These are phyloP conservation scores for Mortierella sp. DNA, from an alignment of 371 early-diverging fungal genomes.

Conservation along the genomic window DNA sequence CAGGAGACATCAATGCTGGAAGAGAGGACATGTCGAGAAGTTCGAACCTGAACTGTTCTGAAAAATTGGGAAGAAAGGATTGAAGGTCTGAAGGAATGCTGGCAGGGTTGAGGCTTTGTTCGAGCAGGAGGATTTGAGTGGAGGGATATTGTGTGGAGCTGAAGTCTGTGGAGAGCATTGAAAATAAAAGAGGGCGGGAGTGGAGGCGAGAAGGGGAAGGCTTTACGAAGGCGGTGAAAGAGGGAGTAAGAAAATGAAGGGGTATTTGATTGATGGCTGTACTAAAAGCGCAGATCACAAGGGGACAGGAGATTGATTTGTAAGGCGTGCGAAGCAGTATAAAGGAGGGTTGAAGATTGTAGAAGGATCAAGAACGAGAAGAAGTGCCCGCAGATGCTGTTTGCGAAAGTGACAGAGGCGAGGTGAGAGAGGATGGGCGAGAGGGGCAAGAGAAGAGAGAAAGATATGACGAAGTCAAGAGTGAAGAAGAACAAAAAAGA, in stretches of 20 bases:
- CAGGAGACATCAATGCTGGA: conserved; percentile 23
- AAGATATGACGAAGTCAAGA: neutral
- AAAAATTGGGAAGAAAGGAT: neutral
- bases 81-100: neutral
- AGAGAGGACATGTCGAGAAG: conserved; percentile 11
- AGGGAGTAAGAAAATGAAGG: neutral
- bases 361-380: neutral
- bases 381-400: neutral
- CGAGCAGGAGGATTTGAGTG: neutral
- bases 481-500: neutral
- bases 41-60: neutral
- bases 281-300: neutral
- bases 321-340: conserved; percentile 1
- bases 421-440: neutral
- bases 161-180: neutral
- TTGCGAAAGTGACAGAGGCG: neutral
- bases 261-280: neutral
- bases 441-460: neutral
- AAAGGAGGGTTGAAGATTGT: neutral
- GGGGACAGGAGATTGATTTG: neutral
- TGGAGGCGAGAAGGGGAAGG: neutral
- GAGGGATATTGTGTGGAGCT: neutral
- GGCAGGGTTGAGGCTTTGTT: neutral
- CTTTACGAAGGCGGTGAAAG: neutral
- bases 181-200: neutral